These are phyloP conservation scores for Trichaptum fuscoviolaceum DNA, from an alignment of 768 basidiomycete species.

Conservation along the genomic window DNA sequence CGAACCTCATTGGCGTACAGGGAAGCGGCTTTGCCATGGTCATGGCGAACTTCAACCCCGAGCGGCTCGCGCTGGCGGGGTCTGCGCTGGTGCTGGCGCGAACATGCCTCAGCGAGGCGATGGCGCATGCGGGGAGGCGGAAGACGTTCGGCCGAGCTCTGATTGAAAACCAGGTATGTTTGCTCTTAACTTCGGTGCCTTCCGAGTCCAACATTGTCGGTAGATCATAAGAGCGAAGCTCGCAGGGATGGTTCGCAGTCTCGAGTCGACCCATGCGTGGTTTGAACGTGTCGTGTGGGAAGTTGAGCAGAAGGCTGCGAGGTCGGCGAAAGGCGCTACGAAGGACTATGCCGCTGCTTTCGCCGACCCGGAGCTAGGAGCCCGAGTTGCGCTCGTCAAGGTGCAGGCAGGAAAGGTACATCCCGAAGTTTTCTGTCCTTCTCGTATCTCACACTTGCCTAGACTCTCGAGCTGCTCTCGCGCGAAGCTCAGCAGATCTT, in stretches of 20 bases:
- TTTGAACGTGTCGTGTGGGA: constrained; percentile 12
- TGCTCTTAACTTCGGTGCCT: too few relatives aligned
- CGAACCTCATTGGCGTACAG: constrained; percentile 22
- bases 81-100: constrained; percentile 8
- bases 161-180: constrained; percentile 9
- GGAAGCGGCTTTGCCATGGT: constrained; percentile 21
- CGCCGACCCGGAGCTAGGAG: constrained; percentile 10
- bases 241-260: constrained; percentile 11
- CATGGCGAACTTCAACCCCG: constrained; percentile 22
- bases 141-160: constrained; percentile 15
- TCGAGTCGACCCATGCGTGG: constrained; percentile 14
- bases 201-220: too few relatives aligned
- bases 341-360: background rate
- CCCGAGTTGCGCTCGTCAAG: constrained; percentile 12
- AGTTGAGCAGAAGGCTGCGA: constrained; percentile 4
- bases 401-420: constrained; percentile 13
- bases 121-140: constrained; percentile 10
- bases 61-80: constrained; percentile 12
- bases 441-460: background rate
- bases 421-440: background rate
- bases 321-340: background rate
- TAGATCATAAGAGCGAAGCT: constrained; percentile 14
- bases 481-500: constrained; percentile 15
- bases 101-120: constrained; percentile 11
- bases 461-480: constrained; percentile 12